Base-by-base conservation (phyloP, 768 basidiomycete genomes). In the Tremella fuciformis region DNA sequence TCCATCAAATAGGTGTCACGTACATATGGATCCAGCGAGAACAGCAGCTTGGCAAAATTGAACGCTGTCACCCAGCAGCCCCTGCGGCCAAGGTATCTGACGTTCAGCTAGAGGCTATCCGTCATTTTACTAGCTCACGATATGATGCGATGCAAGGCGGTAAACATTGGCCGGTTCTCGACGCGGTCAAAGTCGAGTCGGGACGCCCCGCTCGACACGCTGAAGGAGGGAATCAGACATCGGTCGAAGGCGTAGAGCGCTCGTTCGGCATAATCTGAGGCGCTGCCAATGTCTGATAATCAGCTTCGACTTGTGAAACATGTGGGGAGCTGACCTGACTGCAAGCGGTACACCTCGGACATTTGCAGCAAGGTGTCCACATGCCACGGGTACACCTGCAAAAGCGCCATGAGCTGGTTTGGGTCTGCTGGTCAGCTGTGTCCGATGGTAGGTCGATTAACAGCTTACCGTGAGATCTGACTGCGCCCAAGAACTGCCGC, bases 201-300 rank as follows among this genome's bases (percentile, higher is more conserved):
- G 60, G 88, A 88, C 1, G 82, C 77, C 8, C 93, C 94, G 37
- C 79, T 84, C 1, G 89, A 85, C 76, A 96, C 86, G 64, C 83
- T 89, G 80, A 93, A 94, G 0, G 87, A 80, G 1, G 91, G 89
- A 1, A 91, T 82, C 65, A 97, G 88, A 11, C 88, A 85, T 13
- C 91, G 84, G 69, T 97, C 93, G 61, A 93, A 96, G 0, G 91
- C 86, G 78, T 93, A 97, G 15, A 99, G 76, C 0, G 93, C 88
- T n/a, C 92, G 84, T 56, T 91, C 88, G n/a, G 91, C 84, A 67
- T 85, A 90, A 60, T 96, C 91, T 2, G 88, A 84, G 0, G 91
- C 89, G 53, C 86, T 84, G 38, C 86, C 82, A 67, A 91, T 84
- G 71, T 96, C 91, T 90, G 44, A 0, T 15, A 15, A 34, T 22